phyloP scores from a whole-genome alignment of 176 grass and related monocot species.

The Eleusine coracana region DNA sequence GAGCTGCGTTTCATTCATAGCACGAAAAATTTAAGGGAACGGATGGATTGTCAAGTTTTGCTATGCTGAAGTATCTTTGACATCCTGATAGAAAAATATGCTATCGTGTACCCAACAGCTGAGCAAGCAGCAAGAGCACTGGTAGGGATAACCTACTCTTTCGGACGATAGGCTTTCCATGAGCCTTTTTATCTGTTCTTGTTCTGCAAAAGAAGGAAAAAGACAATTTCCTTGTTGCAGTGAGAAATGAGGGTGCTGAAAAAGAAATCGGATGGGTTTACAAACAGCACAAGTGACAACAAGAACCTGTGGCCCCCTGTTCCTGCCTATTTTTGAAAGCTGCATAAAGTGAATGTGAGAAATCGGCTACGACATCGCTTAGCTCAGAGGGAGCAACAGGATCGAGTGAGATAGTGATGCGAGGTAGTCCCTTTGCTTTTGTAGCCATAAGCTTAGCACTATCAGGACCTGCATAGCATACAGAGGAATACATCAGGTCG shows the following conservation, averaged over 20 bases:
- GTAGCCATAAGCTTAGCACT: constrained; percentile 57
- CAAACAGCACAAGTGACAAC: neutral
- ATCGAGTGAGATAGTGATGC: constrained; percentile 64
- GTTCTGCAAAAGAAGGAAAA: constrained; percentile 58
- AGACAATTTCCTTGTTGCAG: neutral
- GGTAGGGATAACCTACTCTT: constrained; percentile 56
- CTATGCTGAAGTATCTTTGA: neutral
- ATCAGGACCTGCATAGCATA: constrained; percentile 40
- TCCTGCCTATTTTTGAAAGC: constrained; percentile 54
- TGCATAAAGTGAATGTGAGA: constrained; percentile 62
- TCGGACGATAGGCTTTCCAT: constrained; percentile 67
- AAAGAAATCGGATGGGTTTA: neutral
- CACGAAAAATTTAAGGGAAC: neutral
- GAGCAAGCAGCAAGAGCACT: constrained; percentile 3
- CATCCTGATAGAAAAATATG: constrained; percentile 6
- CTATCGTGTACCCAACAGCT: neutral
- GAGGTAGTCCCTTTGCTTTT: constrained; percentile 91
- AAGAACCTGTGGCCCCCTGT: constrained; percentile 63
- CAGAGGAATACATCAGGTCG: neutral
- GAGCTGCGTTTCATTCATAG: neutral
- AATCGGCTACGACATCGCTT: constrained; percentile 61
- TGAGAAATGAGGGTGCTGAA: neutral
- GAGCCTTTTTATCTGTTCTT: constrained; percentile 54
- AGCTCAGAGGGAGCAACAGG: constrained; percentile 38
- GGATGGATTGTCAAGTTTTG: constrained; percentile 14